Percentiles rank a stretch among this genome's conserved stretches.
These are phyloP conservation scores for Colletotrichum coccodes DNA, from an alignment of 2,329 filamentous ascomycete genomes.

Conservation along the genomic window DNA sequence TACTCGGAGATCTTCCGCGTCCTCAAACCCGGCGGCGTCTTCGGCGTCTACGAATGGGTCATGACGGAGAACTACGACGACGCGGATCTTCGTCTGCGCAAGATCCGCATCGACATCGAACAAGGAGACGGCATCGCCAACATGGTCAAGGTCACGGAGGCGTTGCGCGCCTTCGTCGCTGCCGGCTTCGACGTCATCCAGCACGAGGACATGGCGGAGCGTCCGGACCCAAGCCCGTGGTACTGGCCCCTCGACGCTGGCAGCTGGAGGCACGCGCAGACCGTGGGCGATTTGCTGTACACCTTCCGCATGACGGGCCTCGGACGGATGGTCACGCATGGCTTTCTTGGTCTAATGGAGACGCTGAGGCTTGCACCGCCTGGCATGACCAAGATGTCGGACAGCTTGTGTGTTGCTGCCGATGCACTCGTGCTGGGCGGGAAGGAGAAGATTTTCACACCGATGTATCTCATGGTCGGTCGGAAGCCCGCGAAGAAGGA, in stretches of 20 bases:
- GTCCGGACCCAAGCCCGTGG: conserved; percentile 82
- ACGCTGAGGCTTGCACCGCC: conserved; percentile 74
- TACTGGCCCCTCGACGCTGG: conserved; percentile 85
- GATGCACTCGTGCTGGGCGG: conserved; percentile 87
- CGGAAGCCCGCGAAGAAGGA: conserved; percentile 71
- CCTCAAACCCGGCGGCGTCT: conserved; percentile 93
- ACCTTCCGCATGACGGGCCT: conserved; percentile 86
- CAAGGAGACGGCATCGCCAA: conserved; percentile 96
- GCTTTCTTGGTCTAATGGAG: conserved; percentile 79
- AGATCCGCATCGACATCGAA: conserved; percentile 94
- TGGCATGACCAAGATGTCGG: conserved; percentile 88
- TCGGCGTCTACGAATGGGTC: conserved; percentile 98
- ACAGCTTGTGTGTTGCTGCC: conserved; percentile 79
- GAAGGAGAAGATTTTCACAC: conserved; percentile 87
- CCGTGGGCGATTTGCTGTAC: conserved; percentile 77
- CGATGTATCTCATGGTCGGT: conserved; percentile 94
- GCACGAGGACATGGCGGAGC: conserved; percentile 86
- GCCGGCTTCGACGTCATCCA: conserved; percentile 87
- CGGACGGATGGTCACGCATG: conserved; percentile 77
- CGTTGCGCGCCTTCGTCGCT: conserved; percentile 81
- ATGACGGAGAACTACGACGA: conserved; percentile 98
- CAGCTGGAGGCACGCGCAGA: conserved; percentile 81
- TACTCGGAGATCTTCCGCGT: conserved; percentile 96
- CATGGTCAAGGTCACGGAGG: conserved; percentile 91
- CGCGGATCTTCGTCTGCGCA: conserved; percentile 83